These are phyloP conservation scores for Neurospora hispaniola DNA, from an alignment of 495 filamentous ascomycete species.

Conservation along the genomic window DNA sequence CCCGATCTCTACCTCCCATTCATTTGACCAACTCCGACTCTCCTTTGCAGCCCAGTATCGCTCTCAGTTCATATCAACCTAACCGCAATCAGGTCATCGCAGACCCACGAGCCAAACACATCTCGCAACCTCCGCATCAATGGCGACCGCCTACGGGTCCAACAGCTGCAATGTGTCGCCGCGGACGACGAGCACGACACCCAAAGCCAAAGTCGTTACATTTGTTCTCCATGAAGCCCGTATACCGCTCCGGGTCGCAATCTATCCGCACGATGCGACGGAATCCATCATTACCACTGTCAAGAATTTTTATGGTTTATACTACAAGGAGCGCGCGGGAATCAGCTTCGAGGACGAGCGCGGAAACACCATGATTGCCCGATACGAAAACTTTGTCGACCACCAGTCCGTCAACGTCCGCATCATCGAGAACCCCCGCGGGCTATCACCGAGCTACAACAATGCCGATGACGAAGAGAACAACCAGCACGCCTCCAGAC, in stretches of 20 bases:
- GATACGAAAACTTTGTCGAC: conserved; percentile 86
- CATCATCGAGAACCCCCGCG: conserved; percentile 59
- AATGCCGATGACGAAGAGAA: conserved; percentile 30
- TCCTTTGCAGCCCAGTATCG: neutral
- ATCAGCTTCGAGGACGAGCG: conserved; percentile 85
- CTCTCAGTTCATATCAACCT: neutral
- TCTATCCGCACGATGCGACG: conserved; percentile 86
- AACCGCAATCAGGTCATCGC: neutral
- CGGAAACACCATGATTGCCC: conserved; percentile 80
- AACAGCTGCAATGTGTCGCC: conserved; percentile 36
- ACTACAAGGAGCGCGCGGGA: conserved; percentile 46
- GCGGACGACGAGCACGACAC: conserved; percentile 32
- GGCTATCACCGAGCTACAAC: conserved; percentile 23
- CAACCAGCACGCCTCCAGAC: conserved; percentile 51
- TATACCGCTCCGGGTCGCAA: conserved; percentile 83
- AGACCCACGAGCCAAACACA: conserved; percentile 1
- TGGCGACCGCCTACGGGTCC: conserved; percentile 11
- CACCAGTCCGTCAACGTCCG: conserved; percentile 86
- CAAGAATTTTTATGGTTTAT: conserved; percentile 95
- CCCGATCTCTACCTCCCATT: neutral
- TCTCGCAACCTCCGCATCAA: neutral
- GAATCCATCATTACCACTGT: conserved; percentile 94
- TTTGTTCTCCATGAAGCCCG: conserved; percentile 77
- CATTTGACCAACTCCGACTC: neutral
- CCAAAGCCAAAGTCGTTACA: conserved; percentile 76